Percentiles rank a stretch among this genome's conserved stretches.
These are phyloP conservation scores for Aspergillus bombycis DNA, from an alignment of 2,329 filamentous ascomycete species.

Conservation along the genomic window DNA sequence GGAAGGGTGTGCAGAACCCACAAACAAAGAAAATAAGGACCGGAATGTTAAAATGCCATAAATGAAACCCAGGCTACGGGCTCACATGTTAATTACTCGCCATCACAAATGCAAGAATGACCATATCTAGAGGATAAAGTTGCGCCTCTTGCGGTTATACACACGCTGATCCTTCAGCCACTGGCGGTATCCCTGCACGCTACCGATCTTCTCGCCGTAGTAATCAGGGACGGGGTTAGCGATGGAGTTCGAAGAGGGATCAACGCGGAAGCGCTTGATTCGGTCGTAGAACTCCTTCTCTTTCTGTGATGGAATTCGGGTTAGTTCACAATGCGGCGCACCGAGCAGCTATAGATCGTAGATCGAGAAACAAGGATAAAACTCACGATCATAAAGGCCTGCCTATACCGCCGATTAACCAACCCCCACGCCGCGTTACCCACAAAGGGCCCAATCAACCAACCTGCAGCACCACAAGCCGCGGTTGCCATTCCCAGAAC, in stretches of 20 bases:
- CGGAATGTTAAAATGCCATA: background rate
- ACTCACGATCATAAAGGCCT: conserved; percentile 70
- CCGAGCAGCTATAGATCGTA: background rate
- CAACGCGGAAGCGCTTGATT: conserved; percentile 89
- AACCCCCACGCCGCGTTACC: conserved; percentile 80
- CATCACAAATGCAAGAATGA: conserved; percentile 4
- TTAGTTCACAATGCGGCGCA: background rate
- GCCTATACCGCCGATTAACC: conserved; percentile 70
- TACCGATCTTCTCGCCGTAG: conserved; percentile 97
- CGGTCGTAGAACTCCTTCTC: conserved; percentile 91
- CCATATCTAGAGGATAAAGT: conserved; percentile 37
- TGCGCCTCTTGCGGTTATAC: conserved; percentile 84
- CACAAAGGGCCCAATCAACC: conserved; percentile 82
- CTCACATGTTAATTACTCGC: background rate
- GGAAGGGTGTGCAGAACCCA: background rate
- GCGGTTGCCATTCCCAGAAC: conserved; percentile 80
- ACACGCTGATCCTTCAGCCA: conserved; percentile 98
- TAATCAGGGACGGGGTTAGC: conserved; percentile 95
- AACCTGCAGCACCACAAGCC: conserved; percentile 77
- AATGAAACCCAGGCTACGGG: background rate
- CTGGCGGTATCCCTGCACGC: conserved; percentile 84
- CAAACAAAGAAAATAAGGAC: conserved; percentile 1
- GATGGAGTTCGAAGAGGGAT: conserved; percentile 84
- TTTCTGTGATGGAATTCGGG: conserved; percentile 60
- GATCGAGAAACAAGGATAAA: background rate